phyloP scores from a whole-genome alignment of 495 filamentous ascomycete species.

The Thermothielavioides terrestris region DNA sequence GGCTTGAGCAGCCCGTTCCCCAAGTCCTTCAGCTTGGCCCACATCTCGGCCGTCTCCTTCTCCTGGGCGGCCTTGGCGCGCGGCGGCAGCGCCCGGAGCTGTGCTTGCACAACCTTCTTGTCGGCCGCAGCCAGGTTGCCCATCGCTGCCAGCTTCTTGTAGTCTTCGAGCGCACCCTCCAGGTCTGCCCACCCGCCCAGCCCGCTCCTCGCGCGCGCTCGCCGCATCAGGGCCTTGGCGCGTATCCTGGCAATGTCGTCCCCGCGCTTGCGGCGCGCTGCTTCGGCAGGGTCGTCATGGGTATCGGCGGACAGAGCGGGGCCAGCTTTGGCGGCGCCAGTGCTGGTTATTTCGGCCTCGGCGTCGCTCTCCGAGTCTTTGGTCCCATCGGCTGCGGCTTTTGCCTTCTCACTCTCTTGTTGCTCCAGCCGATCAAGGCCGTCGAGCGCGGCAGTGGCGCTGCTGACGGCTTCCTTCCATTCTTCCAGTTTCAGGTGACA shows the following conservation, averaged over 20 bases:
- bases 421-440: slow-evolving; percentile 52
- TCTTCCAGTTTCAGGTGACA: slow-evolving; percentile 80
- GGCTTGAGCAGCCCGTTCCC: slow-evolving; percentile 88
- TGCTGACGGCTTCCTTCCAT: slow-evolving; percentile 73
- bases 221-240: slow-evolving; percentile 75
- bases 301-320: slow-evolving; percentile 27
- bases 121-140: slow-evolving; percentile 54
- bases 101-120: slow-evolving; percentile 53
- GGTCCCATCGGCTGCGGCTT: slow-evolving; percentile 17
- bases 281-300: slow-evolving; percentile 25
- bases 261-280: slow-evolving; percentile 29
- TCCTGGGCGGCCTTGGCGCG: slow-evolving; percentile 68
- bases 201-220: slow-evolving; percentile 65
- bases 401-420: slow-evolving; percentile 14
- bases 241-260: slow-evolving; percentile 69
- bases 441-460: slow-evolving; percentile 66
- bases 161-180: slow-evolving; percentile 74
- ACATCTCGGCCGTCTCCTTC: slow-evolving; percentile 88
- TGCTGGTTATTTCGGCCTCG: slow-evolving; percentile 49
- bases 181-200: slow-evolving; percentile 69
- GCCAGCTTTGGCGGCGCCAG: slow-evolving; percentile 41
- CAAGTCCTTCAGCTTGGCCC: slow-evolving; percentile 89
- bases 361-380: slow-evolving; percentile 47
- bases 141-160: slow-evolving; percentile 50
- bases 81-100: slow-evolving; percentile 54